These are phyloP conservation scores for Sutorius eximius DNA, from an alignment of 1,284 basidiomycete genomes.

Conservation along the genomic window DNA sequence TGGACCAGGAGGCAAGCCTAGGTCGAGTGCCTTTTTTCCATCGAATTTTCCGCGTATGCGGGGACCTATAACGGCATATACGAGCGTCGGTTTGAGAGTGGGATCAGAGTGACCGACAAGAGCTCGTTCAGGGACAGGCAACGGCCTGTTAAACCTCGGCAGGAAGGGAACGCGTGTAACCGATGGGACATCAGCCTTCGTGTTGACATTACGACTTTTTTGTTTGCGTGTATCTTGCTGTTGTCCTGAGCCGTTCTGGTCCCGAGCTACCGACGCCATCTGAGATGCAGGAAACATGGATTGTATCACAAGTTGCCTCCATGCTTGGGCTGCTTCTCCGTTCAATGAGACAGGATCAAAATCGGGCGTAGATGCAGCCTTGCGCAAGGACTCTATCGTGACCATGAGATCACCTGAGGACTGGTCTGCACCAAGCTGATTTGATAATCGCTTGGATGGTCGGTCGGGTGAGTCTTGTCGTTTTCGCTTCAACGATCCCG, in stretches of 20 bases:
- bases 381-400: slow-evolving; percentile 11
- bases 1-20: slow-evolving; percentile 68
- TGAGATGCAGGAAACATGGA: slow-evolving; percentile 57
- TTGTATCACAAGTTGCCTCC: slow-evolving; percentile 49
- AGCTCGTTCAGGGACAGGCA: slow-evolving; percentile 25
- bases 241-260: background rate
- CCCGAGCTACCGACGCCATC: slow-evolving; percentile 3
- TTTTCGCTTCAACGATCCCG: slow-evolving; percentile 44
- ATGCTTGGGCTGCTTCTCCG: slow-evolving; percentile 49
- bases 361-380: slow-evolving; percentile 27
- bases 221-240: slow-evolving; percentile 8
- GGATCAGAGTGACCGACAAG: slow-evolving; percentile 27
- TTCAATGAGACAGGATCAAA: slow-evolving; percentile 41
- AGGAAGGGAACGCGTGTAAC: slow-evolving; percentile 16
- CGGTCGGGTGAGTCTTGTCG: slow-evolving; percentile 38
- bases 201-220: background rate
- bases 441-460: slow-evolving; percentile 33
- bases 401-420: background rate
- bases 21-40: slow-evolving; percentile 57
- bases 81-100: slow-evolving; percentile 42
- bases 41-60: slow-evolving; percentile 87
- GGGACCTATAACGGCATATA: slow-evolving; percentile 79
- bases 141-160: slow-evolving; percentile 13
- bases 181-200: background rate
- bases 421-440: background rate